A percentile compares a stretch with the other conserved stretches of the same genome.
These are phyloP conservation scores for Plasmodium knowlesi DNA, from an alignment of 169 alveolate species.

Conservation along the genomic window DNA sequence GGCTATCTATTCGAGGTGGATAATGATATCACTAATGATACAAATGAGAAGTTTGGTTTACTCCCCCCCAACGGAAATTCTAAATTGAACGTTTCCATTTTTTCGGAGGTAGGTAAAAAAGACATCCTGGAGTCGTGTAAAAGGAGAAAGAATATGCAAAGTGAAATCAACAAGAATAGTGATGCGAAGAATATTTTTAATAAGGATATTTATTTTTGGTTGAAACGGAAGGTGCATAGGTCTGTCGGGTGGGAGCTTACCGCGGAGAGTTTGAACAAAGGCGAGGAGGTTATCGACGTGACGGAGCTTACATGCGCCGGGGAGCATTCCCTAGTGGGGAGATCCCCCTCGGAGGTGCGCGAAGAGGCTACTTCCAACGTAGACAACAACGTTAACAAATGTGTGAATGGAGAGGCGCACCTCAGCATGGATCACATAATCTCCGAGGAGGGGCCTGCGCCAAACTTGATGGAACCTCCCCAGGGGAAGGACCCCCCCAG, in stretches of 20 bases:
- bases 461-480: neutral
- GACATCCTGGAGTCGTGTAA: constrained; percentile 62
- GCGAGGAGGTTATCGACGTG: constrained; percentile 46
- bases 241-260: constrained; percentile 48
- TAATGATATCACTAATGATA: constrained; percentile 10
- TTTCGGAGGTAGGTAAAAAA: constrained; percentile 54
- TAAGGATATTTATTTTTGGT: constrained; percentile 69
- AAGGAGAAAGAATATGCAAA: constrained; percentile 50
- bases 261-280: neutral
- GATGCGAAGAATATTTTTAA: constrained; percentile 30
- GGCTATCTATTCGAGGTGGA: constrained; percentile 48
- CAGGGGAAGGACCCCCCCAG: constrained; percentile 1
- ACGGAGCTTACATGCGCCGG: constrained; percentile 16
- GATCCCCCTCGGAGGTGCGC: neutral
- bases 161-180: constrained; percentile 69
- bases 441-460: neutral
- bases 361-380: neutral
- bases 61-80: neutral
- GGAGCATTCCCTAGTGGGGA: too few species aligned
- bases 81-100: constrained; percentile 54
- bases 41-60: neutral
- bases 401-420: neutral
- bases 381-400: neutral
- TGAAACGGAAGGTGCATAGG: constrained; percentile 63
- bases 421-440: neutral